Evolutionary conservation across 1,284 basidiomycete genomes (phyloP), one percentile per base, ranked within the genome.

Genomic region (Boletus hoseneyae): DNA sequence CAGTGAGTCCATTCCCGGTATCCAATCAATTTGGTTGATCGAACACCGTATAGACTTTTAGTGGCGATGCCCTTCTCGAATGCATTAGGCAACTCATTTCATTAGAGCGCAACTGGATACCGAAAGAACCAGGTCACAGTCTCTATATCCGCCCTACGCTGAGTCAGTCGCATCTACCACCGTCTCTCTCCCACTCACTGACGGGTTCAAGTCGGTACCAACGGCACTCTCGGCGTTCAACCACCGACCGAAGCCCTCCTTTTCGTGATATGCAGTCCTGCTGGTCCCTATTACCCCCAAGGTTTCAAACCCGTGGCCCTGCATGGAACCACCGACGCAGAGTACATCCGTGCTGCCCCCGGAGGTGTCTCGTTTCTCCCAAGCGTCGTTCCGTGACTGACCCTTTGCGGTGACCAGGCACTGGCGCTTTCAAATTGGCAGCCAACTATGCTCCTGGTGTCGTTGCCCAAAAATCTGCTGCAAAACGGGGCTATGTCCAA

Each of bases 221-320:
- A 97, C 61, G 83, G 81, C 42, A 85, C 87, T 0, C 82, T 99
- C 40, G 94, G 96, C 30, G 90, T 99, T 32, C 79, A 84, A 45
- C 93, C 95, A 7, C 90, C 93, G 1, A 83, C 78, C 46, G 89
- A 96, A 58, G 94, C 95, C 0, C 79, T 98, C 15, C 80, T 99
- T 30, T 98, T 93, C 65, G 94, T 99, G 49, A 98, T 99, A 63
- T 86, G 87, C 66, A 90, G 86, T 59, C 94, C 93, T 34, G 93
- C 93, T 23, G 94, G 95, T 15, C 95, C 96, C 2, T 99, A 98
- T 71, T 99, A 96, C 70, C 85, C 93, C 0, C 72, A 87, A 34
- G 96, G 96, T 9, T 97, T 97, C 78, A 98, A 99, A 73, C 96
- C 96, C 16, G 86, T 99, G 27, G 85, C 90, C 13, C 76, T 99